Percentiles rank a stretch among this genome's conserved stretches.
Conservation (phyloP, 2,329 filamentous ascomycete genomes). For the Ophiostoma novo-ulmi region DNA sequence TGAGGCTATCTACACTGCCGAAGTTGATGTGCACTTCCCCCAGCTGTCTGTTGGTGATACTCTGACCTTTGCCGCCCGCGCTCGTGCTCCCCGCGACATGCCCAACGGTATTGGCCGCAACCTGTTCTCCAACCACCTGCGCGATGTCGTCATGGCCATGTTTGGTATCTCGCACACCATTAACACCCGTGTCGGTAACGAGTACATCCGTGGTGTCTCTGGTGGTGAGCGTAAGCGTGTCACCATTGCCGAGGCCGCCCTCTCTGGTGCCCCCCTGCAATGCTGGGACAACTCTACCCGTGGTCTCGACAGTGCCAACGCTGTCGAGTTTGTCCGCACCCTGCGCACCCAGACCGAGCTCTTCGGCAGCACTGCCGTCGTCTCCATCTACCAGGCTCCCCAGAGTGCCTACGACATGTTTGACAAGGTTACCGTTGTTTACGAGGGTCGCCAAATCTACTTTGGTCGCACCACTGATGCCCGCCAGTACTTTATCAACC, state of each 20-base stretch:
- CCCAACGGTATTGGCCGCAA: constrained; percentile 53
- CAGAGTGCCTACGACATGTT: constrained; percentile 60
- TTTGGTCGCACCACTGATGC: constrained; percentile 58
- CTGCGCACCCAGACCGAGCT: constrained; percentile 63
- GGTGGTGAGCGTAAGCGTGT: constrained; percentile 69
- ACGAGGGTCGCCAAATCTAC: constrained; percentile 58
- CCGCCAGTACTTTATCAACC: constrained; percentile 59
- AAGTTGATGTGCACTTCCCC: constrained; percentile 77
- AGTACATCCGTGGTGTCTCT: constrained; percentile 68
- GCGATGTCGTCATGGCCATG: constrained; percentile 70
- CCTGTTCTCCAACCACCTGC: constrained; percentile 52
- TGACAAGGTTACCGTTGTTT: constrained; percentile 55
- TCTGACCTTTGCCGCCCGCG: constrained; percentile 68
- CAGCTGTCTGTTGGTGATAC: constrained; percentile 73
- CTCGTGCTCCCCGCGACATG: constrained; percentile 58
- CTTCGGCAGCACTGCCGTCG: constrained; percentile 59
- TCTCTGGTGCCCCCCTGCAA: constrained; percentile 57
- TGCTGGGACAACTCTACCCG: constrained; percentile 69
- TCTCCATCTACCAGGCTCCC: constrained; percentile 69
- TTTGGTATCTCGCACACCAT: constrained; percentile 68
- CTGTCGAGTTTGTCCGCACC: constrained; percentile 68
- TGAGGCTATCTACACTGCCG: constrained; percentile 81
- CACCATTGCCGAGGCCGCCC: constrained; percentile 56
- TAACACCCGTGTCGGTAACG: constrained; percentile 69
- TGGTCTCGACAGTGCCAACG: constrained; percentile 69